These are phyloP conservation scores for Nemophila menziesii DNA, from an alignment of 257 asterid genomes.

Conservation along the genomic window DNA sequence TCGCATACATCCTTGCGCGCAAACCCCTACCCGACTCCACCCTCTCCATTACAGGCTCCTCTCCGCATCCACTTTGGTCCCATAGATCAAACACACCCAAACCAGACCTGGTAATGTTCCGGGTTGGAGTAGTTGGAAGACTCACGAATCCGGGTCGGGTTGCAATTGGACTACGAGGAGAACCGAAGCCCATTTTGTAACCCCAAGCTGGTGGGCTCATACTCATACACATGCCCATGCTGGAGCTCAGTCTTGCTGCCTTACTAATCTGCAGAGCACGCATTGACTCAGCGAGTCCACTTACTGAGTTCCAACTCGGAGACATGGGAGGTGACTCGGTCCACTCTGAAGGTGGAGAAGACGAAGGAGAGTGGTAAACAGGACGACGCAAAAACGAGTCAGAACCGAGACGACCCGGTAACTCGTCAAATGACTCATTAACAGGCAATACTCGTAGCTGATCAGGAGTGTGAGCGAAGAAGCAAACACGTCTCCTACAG, in stretches of 20 bases:
- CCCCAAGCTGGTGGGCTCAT: constrained; percentile 52
- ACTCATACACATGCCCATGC: constrained; percentile 26
- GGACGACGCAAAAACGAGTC: constrained; percentile 23
- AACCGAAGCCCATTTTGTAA: constrained; percentile 30
- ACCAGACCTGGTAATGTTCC: constrained; percentile 22
- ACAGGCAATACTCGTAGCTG: constrained; percentile 57
- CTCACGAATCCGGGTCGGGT: constrained; percentile 42
- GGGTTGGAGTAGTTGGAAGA: constrained; percentile 53
- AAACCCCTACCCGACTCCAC: constrained; percentile 73
- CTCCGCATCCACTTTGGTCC: constrained; percentile 29
- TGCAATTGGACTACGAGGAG: constrained; percentile 40
- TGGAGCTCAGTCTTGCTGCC: constrained; percentile 6
- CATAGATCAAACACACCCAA: constrained; percentile 30
- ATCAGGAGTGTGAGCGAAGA: constrained; percentile 79
- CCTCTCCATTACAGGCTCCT: constrained; percentile 71
- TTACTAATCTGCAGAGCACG: constrained; percentile 48
- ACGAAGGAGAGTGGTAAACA: constrained; percentile 32
- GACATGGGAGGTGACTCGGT: constrained; percentile 62
- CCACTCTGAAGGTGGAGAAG: constrained; percentile 37
- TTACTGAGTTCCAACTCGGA: constrained; percentile 38
- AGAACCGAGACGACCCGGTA: constrained; percentile 19
- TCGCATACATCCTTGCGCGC: constrained; percentile 58
- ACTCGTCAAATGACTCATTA: constrained; percentile 30
- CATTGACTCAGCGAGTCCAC: constrained; percentile 47
- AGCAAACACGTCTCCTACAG: constrained; percentile 79